Conservation (phyloP, 768 basidiomycete genomes). For the Pulveroboletus frians region DNA sequence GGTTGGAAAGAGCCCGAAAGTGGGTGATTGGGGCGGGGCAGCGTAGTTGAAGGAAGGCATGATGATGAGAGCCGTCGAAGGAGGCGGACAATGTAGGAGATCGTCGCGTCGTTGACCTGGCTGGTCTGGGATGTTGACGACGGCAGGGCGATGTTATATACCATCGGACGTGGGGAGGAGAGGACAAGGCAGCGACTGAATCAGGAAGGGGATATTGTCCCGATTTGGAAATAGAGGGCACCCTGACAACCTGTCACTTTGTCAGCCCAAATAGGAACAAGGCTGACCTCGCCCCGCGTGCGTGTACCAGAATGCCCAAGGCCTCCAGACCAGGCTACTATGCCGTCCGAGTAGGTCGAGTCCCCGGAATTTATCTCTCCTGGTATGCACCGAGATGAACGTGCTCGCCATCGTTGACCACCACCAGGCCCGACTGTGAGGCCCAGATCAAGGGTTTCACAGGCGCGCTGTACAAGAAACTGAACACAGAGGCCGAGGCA, state of each 20-base stretch:
- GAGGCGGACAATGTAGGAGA: slow-evolving; percentile 8
- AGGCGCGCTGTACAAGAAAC: slow-evolving; percentile 64
- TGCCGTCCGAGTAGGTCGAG: slow-evolving; percentile 62
- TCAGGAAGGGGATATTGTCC: slow-evolving; percentile 18
- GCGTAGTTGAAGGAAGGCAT: slow-evolving; percentile 44
- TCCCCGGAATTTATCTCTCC: slow-evolving; percentile 60
- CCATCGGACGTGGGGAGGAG: not conserved
- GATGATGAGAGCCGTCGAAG: slow-evolving; percentile 15
- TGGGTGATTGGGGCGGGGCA: slow-evolving; percentile 47
- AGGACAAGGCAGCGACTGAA: slow-evolving; percentile 27
- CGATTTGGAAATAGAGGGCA: slow-evolving; percentile 9
- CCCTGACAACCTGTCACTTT: slow-evolving; percentile 2
- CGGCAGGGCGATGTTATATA: slow-evolving; percentile 25
- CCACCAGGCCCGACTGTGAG: slow-evolving; percentile 64
- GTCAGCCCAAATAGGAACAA: slow-evolving; percentile 19
- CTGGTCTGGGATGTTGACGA: slow-evolving; percentile 5
- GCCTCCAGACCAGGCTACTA: slow-evolving; percentile 52
- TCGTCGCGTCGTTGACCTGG: slow-evolving; percentile 11
- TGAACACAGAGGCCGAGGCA: slow-evolving; percentile 53
- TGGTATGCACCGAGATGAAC: slow-evolving; percentile 52
- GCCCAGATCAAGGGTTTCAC: slow-evolving; percentile 60
- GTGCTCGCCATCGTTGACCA: slow-evolving; percentile 15
- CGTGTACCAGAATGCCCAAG: slow-evolving; percentile 30
- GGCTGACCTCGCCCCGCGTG: not conserved
- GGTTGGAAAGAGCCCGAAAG: slow-evolving; percentile 56